Base-by-base conservation (phyloP, 305 asterid species). In the Plantago coronopus region DNA sequence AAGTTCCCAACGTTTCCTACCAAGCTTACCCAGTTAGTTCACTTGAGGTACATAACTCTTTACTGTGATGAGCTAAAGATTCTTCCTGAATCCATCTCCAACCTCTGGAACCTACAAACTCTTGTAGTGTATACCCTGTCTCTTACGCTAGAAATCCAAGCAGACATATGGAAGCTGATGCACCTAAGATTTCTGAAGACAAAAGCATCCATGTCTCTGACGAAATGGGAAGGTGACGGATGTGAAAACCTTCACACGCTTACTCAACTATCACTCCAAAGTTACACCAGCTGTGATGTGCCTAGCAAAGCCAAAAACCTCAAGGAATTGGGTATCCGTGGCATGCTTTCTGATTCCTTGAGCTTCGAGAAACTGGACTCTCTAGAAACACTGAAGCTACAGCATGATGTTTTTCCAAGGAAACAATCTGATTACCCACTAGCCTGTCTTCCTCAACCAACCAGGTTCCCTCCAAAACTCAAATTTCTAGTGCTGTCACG, bases 211-310 rank as follows among this genome's bases (percentile, higher is more conserved):
- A 69, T 55, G 20, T 17, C 29, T 18, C 54, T 17, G 18, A 7
- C 29, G 34, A 47, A 18, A 25, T 17, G 14, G 34, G 31, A 57
- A 19, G 27, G 31, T 0, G 20, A 71, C 37, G 67, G 23, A 17
- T 63, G 64, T 14, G 51, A 62, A 31, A 69, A 66, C 2, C 73
- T 78, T 6, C 83, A 65, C 37, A 78, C 75, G 0, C 37, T 78
- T 10, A 59, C 66, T 17, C 54, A 50, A 44, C 7, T 78, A 9
- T 54, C 69, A 4, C 66, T 71, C 29, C 17, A 46, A 14, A 46
- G 51, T 0, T 46, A n/a, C 3, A 46, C 51, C 20, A 15, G 19
- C n/a, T n/a, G 29, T 18, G 50, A 7, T 46, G 20, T 46, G 51
- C 20, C 51, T 46, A 46, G 17, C 19, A 46, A 46, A 46, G 21